A percentile compares a stretch with the other conserved stretches of the same genome.
Conservation (phyloP, 1,284 basidiomycete species). For the Ustilago nuda region DNA sequence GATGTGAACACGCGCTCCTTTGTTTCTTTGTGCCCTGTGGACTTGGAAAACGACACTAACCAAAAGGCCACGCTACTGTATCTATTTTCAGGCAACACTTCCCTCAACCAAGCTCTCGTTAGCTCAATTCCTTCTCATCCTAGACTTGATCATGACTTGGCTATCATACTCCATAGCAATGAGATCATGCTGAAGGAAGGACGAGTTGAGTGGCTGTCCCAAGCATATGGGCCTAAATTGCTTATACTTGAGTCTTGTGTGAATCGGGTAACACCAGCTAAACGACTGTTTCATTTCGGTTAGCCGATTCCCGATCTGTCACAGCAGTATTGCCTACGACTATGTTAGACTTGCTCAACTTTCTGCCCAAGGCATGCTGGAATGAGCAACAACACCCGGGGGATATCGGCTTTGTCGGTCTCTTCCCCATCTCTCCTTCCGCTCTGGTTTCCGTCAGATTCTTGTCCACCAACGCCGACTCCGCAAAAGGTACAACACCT, state of each 20-base stretch:
- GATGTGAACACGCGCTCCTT: neutral
- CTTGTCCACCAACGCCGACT: neutral
- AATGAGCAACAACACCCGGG: neutral
- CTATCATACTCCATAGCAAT: too few relatives aligned
- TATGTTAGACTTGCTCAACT: constrained; percentile 4
- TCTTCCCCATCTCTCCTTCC: neutral
- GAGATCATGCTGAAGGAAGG: too few relatives aligned
- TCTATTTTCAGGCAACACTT: neutral
- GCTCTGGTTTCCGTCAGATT: neutral
- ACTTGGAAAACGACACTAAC: neutral
- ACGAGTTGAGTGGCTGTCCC: too few relatives aligned
- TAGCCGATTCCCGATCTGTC: too few relatives aligned
- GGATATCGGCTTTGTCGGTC: neutral
- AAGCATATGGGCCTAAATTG: too few relatives aligned
- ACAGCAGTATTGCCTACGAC: too few relatives aligned
- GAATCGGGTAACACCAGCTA: too few relatives aligned
- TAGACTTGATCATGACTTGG: neutral
- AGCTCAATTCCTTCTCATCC: neutral
- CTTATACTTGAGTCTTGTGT: too few relatives aligned
- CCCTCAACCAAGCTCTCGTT: neutral
- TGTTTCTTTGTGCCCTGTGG: neutral
- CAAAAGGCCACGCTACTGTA: neutral
- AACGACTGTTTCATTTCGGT: too few relatives aligned
- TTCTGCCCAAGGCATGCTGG: neutral
- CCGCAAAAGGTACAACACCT: neutral